Base-by-base conservation (phyloP, 768 basidiomycete species). In the Suillus weaverae region DNA sequence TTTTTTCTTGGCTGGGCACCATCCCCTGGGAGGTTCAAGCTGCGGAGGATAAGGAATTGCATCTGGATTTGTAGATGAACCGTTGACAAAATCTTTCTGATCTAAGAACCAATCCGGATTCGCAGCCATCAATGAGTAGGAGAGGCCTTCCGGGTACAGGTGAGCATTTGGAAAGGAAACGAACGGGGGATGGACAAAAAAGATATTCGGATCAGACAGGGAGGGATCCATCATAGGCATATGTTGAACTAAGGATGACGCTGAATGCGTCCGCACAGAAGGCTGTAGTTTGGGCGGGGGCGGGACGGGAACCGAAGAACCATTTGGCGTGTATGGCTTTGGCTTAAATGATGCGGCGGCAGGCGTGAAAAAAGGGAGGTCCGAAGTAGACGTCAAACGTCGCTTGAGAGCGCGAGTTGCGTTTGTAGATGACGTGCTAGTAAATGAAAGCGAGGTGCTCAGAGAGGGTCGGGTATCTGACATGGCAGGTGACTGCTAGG, bases 1-100 rank as follows among this genome's bases (percentile, higher is more conserved):
- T 70, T 89, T 91, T 76, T 91, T 92, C 80, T 89, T 92, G n/a
- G 91, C 84, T 33, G 90, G 90, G 71, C 90, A 92, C 92, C 92
- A 94, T 35, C 92, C 92, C 62, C 92, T 81, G 16, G 92, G 92
- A 35, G 92, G 92, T 73, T 94, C 92, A 14, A 94, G 85, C 73
- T 86, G 83, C 44, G 89, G 80, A 14, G 92, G 92, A 73, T 94
- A 94, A 18, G 86, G 77, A 20, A 91, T 83, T n/a, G 85, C 85
- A 60, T 78, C 74, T 5, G 82, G 74, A 72, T 85, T 84, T 48
- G 76, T 74, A 60, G 81, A 82, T 55, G 76, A 73, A 43, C 74
- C 72, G n/a, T 83, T 78, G 33, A 77, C 70, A 68, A 90, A 93
- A 74, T 93, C 91, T 60, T 78, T 73, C 20, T 89, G 72, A 70